Evolutionary conservation across 495 filamentous ascomycete genomes (phyloP).

Genomic region (Talaromyces wortmannii): DNA sequence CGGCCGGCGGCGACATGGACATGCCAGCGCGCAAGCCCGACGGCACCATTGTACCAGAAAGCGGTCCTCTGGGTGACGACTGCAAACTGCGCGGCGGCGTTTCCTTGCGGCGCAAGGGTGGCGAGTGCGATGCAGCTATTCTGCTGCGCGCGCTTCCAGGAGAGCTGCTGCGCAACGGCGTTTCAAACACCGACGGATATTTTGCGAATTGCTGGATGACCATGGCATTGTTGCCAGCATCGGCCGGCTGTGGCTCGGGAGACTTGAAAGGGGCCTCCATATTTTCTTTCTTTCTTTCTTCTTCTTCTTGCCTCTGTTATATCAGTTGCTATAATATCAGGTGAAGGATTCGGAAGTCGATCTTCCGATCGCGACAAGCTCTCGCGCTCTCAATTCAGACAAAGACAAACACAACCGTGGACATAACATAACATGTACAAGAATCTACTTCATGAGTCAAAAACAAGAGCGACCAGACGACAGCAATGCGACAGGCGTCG

Average conservation of each 20-base stretch:
- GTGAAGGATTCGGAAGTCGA: neutral
- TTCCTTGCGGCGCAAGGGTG: conserved; percentile 32
- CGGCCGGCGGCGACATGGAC: conserved; percentile 28
- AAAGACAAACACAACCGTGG: neutral
- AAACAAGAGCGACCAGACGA: too few species aligned
- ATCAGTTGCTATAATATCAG: neutral
- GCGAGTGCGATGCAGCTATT: conserved; percentile 29
- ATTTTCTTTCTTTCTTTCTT: neutral
- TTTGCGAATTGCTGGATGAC: conserved; percentile 39
- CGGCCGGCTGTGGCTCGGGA: conserved; percentile 8
- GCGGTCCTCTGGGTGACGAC: conserved; percentile 31
- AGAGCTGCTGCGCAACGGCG: conserved; percentile 34
- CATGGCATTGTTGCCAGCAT: conserved; percentile 9
- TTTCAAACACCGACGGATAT: conserved; percentile 33
- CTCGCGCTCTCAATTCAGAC: neutral
- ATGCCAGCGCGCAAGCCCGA: conserved; percentile 28
- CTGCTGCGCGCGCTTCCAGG: conserved; percentile 36
- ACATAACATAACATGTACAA: too few species aligned
- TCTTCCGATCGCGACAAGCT: neutral
- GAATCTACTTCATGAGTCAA: too few species aligned
- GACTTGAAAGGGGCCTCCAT: conserved; percentile 5
- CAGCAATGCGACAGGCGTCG: too few species aligned
- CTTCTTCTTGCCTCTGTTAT: neutral
- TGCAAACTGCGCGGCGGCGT: conserved; percentile 38
- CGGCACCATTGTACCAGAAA: conserved; percentile 19